phyloP scores from a whole-genome alignment of 2,329 filamentous ascomycete genomes.

The Metarhizium album region DNA sequence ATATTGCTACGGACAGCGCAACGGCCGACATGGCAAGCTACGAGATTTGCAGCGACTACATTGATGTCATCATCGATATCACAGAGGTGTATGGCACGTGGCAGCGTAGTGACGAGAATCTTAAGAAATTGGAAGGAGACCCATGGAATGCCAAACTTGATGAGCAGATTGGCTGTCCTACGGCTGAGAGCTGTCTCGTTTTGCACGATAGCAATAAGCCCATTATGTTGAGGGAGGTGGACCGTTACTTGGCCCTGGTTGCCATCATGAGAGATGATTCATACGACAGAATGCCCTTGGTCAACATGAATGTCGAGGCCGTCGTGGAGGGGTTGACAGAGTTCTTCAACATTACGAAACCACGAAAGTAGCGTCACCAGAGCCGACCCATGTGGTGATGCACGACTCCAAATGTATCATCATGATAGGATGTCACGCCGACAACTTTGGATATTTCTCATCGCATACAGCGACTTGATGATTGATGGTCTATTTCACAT shows the following conservation, averaged over 20 bases:
- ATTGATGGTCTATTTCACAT: not conserved
- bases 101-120: constrained; percentile 44
- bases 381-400: not conserved
- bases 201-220: constrained; percentile 52
- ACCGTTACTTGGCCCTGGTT: constrained; percentile 67
- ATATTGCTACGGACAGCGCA: constrained; percentile 90
- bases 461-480: not conserved
- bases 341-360: constrained; percentile 65
- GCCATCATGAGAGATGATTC: constrained; percentile 81
- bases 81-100: constrained; percentile 87
- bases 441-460: not conserved
- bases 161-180: constrained; percentile 54
- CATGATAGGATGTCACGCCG: not conserved
- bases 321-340: constrained; percentile 69
- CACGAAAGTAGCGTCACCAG: constrained; percentile 26
- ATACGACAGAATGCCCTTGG: constrained; percentile 71
- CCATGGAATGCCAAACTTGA: constrained; percentile 52
- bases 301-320: constrained; percentile 79
- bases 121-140: constrained; percentile 44
- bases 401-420: not conserved
- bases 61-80: constrained; percentile 95
- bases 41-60: constrained; percentile 97
- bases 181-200: constrained; percentile 58
- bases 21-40: constrained; percentile 93
- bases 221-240: constrained; percentile 58